Conservation (phyloP, 352 stramenopile genomes). For the Aphanomyces invadans region DNA sequence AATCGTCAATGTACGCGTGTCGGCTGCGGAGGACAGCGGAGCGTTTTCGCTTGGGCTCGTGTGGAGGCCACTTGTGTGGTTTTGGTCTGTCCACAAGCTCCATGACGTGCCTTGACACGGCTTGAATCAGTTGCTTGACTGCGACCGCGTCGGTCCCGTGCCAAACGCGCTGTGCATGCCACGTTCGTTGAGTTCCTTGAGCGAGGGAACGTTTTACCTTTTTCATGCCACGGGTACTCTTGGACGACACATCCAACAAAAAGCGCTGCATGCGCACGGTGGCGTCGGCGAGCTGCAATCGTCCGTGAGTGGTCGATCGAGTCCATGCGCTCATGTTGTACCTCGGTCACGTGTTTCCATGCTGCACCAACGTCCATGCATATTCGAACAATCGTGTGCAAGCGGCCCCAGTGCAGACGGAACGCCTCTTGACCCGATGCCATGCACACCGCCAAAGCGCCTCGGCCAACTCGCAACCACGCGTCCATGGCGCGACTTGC, state of each 20-base stretch:
- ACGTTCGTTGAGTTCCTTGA: not conserved
- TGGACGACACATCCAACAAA: constrained; percentile 33
- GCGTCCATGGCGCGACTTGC: not conserved
- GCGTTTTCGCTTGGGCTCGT: constrained; percentile 35
- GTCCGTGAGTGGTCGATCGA: not conserved
- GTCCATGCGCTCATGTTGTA: too few relatives aligned
- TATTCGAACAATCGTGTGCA: not conserved
- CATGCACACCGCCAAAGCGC: not conserved
- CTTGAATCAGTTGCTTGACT: constrained; percentile 30
- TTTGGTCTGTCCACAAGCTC: not conserved
- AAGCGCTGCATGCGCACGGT: constrained; percentile 1
- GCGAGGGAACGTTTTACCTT: constrained; percentile 29
- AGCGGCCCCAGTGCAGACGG: not conserved
- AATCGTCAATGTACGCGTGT: constrained; percentile 69
- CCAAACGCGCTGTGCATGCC: not conserved
- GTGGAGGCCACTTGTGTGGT: constrained; percentile 4
- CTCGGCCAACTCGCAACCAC: not conserved
- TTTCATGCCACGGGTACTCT: constrained; percentile 34
- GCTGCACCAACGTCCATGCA: not conserved
- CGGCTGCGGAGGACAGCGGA: constrained; percentile 50
- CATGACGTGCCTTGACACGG: constrained; percentile 36
- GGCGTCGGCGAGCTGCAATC: not conserved
- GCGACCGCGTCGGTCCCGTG: constrained; percentile 30
- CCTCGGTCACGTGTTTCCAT: not conserved
- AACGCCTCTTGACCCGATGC: not conserved